phyloP scores from a whole-genome alignment of 768 basidiomycete genomes.

The Suillus variegatus region DNA sequence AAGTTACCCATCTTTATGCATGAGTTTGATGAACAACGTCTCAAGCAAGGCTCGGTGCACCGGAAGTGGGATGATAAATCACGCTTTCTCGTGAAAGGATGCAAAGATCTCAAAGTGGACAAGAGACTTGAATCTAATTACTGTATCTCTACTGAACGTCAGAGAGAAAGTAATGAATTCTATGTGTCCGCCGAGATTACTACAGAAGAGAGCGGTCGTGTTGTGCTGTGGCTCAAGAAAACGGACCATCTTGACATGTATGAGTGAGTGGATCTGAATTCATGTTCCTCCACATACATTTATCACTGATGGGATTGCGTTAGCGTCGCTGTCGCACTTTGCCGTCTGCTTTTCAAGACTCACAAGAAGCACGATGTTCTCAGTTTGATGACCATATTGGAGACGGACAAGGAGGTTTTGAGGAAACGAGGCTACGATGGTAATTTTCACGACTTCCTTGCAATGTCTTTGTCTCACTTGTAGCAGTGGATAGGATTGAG shows the following conservation, averaged over 20 bases:
- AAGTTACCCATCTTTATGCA: constrained; percentile 84
- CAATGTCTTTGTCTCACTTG: not conserved
- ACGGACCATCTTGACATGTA: constrained; percentile 53
- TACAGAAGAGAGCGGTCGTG: constrained; percentile 43
- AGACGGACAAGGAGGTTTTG: constrained; percentile 77
- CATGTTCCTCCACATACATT: constrained; percentile 29
- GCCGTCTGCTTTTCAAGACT: constrained; percentile 70
- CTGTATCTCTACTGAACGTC: not conserved
- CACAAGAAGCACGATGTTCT: constrained; percentile 83
- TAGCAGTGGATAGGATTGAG: not conserved
- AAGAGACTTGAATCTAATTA: constrained; percentile 56
- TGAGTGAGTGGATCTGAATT: constrained; percentile 71
- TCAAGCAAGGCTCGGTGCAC: constrained; percentile 48
- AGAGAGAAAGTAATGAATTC: constrained; percentile 29
- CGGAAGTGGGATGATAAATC: constrained; percentile 56
- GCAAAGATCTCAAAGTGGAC: constrained; percentile 57
- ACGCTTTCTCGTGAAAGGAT: constrained; percentile 67
- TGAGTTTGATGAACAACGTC: constrained; percentile 65
- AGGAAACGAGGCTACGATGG: constrained; percentile 82
- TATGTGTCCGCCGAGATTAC: constrained; percentile 56
- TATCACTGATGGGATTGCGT: constrained; percentile 2
- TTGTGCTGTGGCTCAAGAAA: constrained; percentile 64
- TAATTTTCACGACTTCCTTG: constrained; percentile 22
- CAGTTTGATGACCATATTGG: constrained; percentile 86
- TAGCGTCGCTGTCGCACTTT: constrained; percentile 80